Evolutionary conservation across 2,329 filamentous ascomycete species (phyloP).

Genomic region (Truncatella angustata): DNA sequence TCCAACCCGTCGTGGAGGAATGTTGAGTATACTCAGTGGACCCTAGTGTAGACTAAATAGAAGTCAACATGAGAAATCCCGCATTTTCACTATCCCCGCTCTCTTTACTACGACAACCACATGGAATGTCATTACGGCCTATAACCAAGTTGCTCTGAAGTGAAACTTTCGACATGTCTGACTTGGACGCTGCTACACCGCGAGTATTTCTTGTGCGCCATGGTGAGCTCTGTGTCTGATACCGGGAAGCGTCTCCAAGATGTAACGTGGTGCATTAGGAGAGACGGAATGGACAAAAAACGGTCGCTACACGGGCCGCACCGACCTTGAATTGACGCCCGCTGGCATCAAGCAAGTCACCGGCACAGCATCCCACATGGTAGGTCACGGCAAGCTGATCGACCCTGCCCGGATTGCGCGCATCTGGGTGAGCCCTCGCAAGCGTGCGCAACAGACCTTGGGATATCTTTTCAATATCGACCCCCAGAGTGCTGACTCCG

Average conservation of each 20-base stretch:
- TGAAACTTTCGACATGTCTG: conserved; percentile 25
- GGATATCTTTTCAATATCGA: conserved; percentile 38
- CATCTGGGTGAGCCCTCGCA: conserved; percentile 45
- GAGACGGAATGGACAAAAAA: conserved; percentile 47
- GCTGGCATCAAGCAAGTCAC: conserved; percentile 41
- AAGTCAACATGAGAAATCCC: no score
- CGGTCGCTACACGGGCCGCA: conserved; percentile 42
- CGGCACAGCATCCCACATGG: conserved; percentile 36
- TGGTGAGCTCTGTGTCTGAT: conserved; percentile 22
- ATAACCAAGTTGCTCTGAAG: background rate
- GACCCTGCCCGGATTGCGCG: conserved; percentile 42
- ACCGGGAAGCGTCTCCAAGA: background rate
- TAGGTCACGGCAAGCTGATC: conserved; percentile 45
- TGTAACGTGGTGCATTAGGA: conserved; percentile 22
- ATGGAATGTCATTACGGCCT: no score
- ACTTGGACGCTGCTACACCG: conserved; percentile 33
- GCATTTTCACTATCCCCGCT: no score
- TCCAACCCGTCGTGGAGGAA: no score
- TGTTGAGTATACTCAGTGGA: no score
- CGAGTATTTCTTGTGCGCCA: conserved; percentile 38
- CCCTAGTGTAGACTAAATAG: no score
- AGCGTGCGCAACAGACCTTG: conserved; percentile 43
- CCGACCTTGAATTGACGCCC: conserved; percentile 37
- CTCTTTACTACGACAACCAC: no score
- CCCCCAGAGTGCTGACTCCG: conserved; percentile 15